phyloP scores from a whole-genome alignment of 164 flowering plant species.

The Piper longum region DNA sequence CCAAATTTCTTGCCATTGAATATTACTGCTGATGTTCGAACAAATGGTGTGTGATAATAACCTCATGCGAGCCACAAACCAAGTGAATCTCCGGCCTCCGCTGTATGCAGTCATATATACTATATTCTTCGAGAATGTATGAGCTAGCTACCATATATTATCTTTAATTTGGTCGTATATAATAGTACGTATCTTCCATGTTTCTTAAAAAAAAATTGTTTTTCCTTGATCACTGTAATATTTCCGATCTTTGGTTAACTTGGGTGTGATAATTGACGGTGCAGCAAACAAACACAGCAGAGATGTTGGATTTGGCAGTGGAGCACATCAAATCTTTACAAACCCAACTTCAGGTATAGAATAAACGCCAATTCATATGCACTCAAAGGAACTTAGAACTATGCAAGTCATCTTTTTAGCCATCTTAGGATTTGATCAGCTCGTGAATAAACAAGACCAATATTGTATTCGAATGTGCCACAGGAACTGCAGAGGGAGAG shows the following conservation, averaged over 20 bases:
- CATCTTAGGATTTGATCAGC: background rate
- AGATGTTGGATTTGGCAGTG: constrained; percentile 89
- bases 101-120: too few species aligned
- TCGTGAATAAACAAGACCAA: background rate
- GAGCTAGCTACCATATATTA: too few species aligned
- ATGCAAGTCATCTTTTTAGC: background rate
- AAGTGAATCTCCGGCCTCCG: too few species aligned
- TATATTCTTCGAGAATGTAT: too few species aligned
- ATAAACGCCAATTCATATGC: background rate
- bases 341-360: constrained; percentile 52
- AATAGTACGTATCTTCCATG: background rate
- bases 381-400: too few species aligned
- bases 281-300: constrained; percentile 92
- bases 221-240: background rate
- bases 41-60: too few species aligned
- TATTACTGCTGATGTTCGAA: too few species aligned
- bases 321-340: constrained; percentile 79
- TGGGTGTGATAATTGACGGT: background rate
- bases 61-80: too few species aligned
- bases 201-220: too few species aligned
- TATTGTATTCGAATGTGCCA: too few species aligned
- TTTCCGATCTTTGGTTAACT: background rate
- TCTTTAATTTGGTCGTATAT: too few species aligned
- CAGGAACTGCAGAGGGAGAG: constrained; percentile 9
- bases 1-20: background rate